These are phyloP conservation scores for Linnemannia elongata DNA, from an alignment of 192 early-diverging fungal genomes.

Conservation along the genomic window DNA sequence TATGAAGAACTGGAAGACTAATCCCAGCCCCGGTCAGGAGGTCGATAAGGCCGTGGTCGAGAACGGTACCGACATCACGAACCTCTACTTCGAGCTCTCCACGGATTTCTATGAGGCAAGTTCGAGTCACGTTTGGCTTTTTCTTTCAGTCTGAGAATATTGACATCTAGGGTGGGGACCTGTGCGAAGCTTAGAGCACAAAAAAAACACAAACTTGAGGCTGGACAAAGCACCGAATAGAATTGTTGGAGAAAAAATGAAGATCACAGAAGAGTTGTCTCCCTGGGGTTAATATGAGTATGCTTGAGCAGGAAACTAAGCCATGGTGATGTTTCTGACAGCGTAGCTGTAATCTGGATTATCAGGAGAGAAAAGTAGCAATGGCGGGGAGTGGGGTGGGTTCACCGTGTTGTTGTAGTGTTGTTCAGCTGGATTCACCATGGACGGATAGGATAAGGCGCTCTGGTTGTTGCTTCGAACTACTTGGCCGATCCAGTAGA, in stretches of 20 bases:
- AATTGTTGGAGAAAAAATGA: conserved; percentile 8
- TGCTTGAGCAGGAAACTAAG: conserved; percentile 3
- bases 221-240: background rate
- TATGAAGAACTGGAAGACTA: conserved; percentile 21
- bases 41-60: conserved; percentile 63
- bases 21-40: conserved; percentile 22
- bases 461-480: conserved; percentile 9
- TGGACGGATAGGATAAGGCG: background rate
- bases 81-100: conserved; percentile 72
- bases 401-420: background rate
- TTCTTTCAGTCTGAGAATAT: background rate
- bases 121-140: background rate
- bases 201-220: background rate
- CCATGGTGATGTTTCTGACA: background rate
- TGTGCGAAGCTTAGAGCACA: background rate
- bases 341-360: background rate
- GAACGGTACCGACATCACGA: conserved; percentile 50
- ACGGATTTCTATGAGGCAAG: conserved; percentile 70
- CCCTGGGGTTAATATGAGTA: background rate
- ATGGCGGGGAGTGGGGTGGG: background rate
- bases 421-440: conserved; percentile 11
- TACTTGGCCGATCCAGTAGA: background rate
- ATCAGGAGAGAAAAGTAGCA: background rate
- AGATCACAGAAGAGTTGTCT: background rate
- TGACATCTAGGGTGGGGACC: background rate